Percentiles rank a stretch among this genome's conserved stretches.
These are phyloP conservation scores for Dendrobium huoshanense DNA, from an alignment of 106 monocot species.

Conservation along the genomic window DNA sequence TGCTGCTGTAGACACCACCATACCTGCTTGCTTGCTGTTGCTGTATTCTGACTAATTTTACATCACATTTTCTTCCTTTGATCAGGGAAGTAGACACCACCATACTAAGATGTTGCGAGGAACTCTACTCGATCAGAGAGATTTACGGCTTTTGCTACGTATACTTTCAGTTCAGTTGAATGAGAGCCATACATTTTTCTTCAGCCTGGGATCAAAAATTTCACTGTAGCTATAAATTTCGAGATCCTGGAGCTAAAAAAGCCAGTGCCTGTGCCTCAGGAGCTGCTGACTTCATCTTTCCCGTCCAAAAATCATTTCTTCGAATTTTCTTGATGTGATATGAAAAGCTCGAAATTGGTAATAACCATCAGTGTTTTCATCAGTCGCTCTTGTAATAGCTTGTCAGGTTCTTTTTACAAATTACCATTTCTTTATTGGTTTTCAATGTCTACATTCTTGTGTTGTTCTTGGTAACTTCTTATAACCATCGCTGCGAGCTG, in stretches of 20 bases:
- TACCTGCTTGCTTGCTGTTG: too few species aligned
- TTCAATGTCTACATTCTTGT: too few species aligned
- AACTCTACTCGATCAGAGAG: not conserved
- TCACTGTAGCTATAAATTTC: not conserved
- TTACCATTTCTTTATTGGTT: too few species aligned
- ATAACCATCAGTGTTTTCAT: not conserved
- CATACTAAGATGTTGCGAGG: not conserved
- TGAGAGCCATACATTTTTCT: not conserved
- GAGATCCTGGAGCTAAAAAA: not conserved
- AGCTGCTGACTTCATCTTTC: not conserved
- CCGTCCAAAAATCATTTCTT: not conserved
- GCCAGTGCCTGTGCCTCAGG: too few species aligned
- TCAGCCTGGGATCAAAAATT: not conserved
- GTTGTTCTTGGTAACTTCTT: too few species aligned
- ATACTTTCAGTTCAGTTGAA: not conserved
- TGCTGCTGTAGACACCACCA: too few species aligned
- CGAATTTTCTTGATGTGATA: not conserved
- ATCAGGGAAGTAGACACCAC: slow-evolving; percentile 1
- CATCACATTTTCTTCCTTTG: not conserved
- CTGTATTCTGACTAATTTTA: too few species aligned
- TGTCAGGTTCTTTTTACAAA: too few species aligned
- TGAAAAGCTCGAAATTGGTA: not conserved
- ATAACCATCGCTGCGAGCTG: too few species aligned
- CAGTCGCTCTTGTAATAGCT: too few species aligned
- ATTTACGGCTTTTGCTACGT: not conserved